These are phyloP conservation scores for Paraurostyla sp. DNA, from an alignment of 73 alveolate genomes.

Conservation along the genomic window DNA sequence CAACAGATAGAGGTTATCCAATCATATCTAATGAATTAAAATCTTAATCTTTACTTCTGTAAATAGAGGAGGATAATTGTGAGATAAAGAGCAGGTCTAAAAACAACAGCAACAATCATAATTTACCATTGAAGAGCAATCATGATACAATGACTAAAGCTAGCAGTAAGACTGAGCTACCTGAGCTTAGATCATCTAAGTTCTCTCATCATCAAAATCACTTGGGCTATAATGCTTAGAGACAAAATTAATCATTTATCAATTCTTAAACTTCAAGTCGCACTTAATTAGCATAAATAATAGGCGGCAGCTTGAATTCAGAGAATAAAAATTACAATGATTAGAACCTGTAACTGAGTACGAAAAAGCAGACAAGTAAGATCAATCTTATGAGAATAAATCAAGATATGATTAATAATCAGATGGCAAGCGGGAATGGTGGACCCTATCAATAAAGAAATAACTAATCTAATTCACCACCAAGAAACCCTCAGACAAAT, in stretches of 20 bases:
- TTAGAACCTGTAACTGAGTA: neutral
- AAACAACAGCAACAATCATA: neutral
- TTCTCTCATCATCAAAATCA: no score
- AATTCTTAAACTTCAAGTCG: conserved; percentile 23
- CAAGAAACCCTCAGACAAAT: neutral
- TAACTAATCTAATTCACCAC: no score
- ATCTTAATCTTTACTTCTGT: neutral
- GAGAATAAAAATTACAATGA: neutral
- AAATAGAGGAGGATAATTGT: conserved; percentile 24
- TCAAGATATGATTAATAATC: neutral
- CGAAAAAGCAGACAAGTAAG: neutral
- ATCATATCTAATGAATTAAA: neutral
- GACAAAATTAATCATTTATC: neutral
- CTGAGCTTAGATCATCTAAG: conserved; percentile 19
- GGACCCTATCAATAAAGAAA: no score
- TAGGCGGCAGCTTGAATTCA: neutral
- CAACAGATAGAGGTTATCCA: neutral
- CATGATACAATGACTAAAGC: conserved; percentile 6
- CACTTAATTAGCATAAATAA: neutral
- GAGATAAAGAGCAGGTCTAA: conserved; percentile 31
- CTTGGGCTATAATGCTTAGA: no score
- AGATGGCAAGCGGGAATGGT: no score
- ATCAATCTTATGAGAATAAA: neutral
- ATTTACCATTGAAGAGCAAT: neutral
- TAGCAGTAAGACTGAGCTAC: conserved; percentile 20